Evolutionary conservation across 345 rosid genomes (phyloP).

Genomic region (Nasturtium officinale): DNA sequence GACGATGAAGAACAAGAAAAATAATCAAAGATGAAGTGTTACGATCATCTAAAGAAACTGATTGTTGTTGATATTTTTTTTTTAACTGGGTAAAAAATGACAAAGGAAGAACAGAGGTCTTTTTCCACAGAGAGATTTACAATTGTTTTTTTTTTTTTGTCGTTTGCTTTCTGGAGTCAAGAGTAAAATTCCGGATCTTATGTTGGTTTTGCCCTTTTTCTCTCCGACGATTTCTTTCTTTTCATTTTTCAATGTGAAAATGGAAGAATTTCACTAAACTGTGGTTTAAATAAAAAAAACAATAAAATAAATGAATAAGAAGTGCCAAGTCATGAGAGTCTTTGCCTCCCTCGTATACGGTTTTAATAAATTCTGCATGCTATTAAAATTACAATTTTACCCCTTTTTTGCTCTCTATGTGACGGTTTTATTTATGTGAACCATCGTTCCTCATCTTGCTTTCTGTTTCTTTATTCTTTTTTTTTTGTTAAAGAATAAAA

Average conservation of each 20-base stretch:
- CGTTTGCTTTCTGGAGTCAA: constrained; percentile 8
- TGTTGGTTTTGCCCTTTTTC: constrained; percentile 12
- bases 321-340: constrained; percentile 29
- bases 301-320: neutral
- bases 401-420: constrained; percentile 3
- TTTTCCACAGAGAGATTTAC: neutral
- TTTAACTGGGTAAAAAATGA: neutral
- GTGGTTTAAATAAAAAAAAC: neutral
- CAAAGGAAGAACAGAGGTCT: constrained; percentile 27
- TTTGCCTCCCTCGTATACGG: constrained; percentile 39
- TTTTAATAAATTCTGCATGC: constrained; percentile 39
- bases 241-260: constrained; percentile 32
- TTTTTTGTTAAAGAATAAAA: no score
- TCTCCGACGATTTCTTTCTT: constrained; percentile 40
- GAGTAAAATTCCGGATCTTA: constrained; percentile 35
- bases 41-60: constrained; percentile 7
- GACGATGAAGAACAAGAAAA: constrained; percentile 13
- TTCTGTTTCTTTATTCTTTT: no score
- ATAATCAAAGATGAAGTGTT: neutral
- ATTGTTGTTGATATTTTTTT: neutral
- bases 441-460: neutral
- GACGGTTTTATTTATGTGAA: constrained; percentile 20
- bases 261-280: neutral
- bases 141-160: neutral
- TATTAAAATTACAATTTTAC: neutral